Evolutionary conservation across 1,284 basidiomycete genomes (phyloP).

Genomic region (Fomitopsis palustris): DNA sequence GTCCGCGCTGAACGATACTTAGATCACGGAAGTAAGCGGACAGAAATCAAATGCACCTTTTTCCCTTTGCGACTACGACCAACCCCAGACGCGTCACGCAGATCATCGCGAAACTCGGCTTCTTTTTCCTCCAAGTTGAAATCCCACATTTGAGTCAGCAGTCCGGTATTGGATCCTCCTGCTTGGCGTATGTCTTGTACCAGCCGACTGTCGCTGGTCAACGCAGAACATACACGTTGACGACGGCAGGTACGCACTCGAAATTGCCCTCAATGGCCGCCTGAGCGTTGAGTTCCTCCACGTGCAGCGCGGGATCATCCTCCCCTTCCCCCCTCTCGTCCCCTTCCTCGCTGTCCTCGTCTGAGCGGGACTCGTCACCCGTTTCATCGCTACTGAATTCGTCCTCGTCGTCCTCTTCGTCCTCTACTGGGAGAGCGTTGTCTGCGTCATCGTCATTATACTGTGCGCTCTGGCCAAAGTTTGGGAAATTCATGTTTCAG

Average conservation of each 20-base stretch:
- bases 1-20: slow-evolving; percentile 26
- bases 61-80: slow-evolving; percentile 44
- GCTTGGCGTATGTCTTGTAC: slow-evolving; percentile 56
- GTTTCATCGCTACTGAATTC: not conserved
- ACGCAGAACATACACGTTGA: not conserved
- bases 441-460: not conserved
- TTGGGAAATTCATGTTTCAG: not conserved
- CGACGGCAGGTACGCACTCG: slow-evolving; percentile 20
- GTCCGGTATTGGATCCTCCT: slow-evolving; percentile 39
- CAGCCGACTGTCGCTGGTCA: slow-evolving; percentile 44
- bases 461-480: not conserved
- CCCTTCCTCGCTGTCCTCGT: slow-evolving; percentile 4
- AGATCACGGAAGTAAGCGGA: not conserved
- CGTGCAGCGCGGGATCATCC: not conserved
- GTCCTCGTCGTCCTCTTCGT: not conserved
- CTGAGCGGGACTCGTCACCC: not conserved
- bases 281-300: slow-evolving; percentile 19
- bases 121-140: slow-evolving; percentile 63
- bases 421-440: not conserved
- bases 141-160: slow-evolving; percentile 65
- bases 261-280: slow-evolving; percentile 32
- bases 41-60: slow-evolving; percentile 33
- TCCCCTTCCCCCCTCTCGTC: slow-evolving; percentile 6
- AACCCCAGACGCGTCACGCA: slow-evolving; percentile 67
- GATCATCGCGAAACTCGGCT: slow-evolving; percentile 63